Evolutionary conservation across 1,139 yeast genomes (phyloP), one percentile per base, ranked within the genome.

Genomic region (Sugiyamaella neomexicana): DNA sequence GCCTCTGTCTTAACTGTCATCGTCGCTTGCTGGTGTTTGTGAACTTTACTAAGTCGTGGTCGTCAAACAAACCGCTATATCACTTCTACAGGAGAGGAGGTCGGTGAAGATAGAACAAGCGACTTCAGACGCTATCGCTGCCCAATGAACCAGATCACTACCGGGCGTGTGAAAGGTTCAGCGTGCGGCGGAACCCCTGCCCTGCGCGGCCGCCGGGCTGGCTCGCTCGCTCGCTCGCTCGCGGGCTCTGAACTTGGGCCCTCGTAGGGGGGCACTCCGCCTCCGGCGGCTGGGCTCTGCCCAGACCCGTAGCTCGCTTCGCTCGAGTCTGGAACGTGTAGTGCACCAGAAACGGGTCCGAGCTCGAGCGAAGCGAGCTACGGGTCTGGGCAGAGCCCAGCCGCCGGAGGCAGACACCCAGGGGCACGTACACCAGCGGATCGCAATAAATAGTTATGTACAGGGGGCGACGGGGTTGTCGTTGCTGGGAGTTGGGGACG

Each of bases 1-100:
- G 66, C 65, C 50, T 59, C 58, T n/a, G 62, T 48, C 45, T 50
- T 49, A 42, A 50, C 53, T 36, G 61, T 55, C 65, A 61, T 62
- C n/a, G 31, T 45, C 27, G 40, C 37, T n/a, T 37, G 40, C 46
- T n/a, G 17, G 7, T 31, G 37, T 36, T 2, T n/a, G 29, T 25
- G 20, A 3, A 3, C 25, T 20, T 20, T 20, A n/a, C 25, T n/a
- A n/a, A n/a, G 15, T 31, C 47, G 13, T 38, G 17, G 17, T 15
- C 16, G 25, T 41, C 12, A 13, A 46, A 25, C 49, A 37, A 46
- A 20, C 42, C 42, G 49, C 49, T 36, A 39, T 46, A 34, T 2
- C 17, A 7, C 13, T 5, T 7, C 12, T 15, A 31, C n/a, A n/a
- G n/a, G n/a, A n/a, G n/a, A n/a, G 3, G 20, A 6, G 49, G 34